Percentiles rank a stretch among this genome's conserved stretches.
Conservation (phyloP, 192 early-diverging fungal genomes). For the Coemansia sp. region DNA sequence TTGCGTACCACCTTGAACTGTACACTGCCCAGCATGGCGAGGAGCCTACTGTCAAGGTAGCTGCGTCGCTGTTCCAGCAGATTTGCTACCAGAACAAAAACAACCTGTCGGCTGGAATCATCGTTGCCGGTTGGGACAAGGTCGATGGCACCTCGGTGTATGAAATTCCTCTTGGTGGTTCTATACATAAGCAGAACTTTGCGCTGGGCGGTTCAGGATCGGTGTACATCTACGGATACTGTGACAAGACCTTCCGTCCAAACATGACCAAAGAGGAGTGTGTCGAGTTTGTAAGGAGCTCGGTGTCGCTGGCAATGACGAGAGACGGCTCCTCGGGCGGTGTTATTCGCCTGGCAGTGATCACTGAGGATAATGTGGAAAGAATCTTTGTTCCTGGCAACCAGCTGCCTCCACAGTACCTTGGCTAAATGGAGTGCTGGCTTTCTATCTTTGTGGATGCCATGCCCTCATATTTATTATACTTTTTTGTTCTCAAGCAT, state of each 20-base stretch:
- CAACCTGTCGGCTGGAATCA: constrained; percentile 85
- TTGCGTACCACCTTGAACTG: constrained; percentile 93
- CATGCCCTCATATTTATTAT: not conserved
- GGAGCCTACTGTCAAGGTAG: constrained; percentile 80
- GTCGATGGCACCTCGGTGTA: constrained; percentile 86
- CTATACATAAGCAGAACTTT: constrained; percentile 88
- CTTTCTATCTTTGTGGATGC: not conserved
- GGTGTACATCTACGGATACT: constrained; percentile 97
- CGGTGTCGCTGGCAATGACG: constrained; percentile 89
- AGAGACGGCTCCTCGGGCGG: constrained; percentile 98
- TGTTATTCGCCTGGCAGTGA: constrained; percentile 89
- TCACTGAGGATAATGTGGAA: constrained; percentile 88
- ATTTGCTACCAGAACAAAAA: constrained; percentile 94
- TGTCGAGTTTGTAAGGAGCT: constrained; percentile 92
- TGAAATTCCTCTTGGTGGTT: constrained; percentile 89
- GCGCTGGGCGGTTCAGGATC: constrained; percentile 95
- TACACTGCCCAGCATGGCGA: constrained; percentile 86
- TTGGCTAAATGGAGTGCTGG: constrained; percentile 20
- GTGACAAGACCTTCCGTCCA: constrained; percentile 80
- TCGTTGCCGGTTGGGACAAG: constrained; percentile 97
- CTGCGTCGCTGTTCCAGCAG: constrained; percentile 91
- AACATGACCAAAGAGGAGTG: constrained; percentile 86
- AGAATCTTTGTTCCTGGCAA: constrained; percentile 84
- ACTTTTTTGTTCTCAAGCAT: constrained; percentile 5
- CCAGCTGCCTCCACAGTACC: constrained; percentile 59